Percentiles rank a stretch among this genome's conserved stretches.
These are phyloP conservation scores for Zygosaccharomyces siamensis DNA, from an alignment of 805 yeast species.

Conservation along the genomic window DNA sequence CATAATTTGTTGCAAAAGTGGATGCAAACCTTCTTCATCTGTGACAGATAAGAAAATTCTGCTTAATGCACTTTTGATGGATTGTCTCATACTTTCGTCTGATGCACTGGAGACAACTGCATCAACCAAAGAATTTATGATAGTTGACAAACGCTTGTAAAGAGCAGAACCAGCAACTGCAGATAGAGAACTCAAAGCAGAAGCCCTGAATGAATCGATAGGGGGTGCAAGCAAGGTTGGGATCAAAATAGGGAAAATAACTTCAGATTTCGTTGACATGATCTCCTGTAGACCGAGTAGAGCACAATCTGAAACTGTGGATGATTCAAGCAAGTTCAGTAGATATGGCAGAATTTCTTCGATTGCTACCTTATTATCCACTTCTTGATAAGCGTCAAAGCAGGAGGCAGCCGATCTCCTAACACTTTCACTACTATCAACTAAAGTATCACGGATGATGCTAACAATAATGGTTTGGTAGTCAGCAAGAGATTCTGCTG, in stretches of 20 bases:
- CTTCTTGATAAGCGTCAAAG: constrained; percentile 79
- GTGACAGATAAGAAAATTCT: constrained; percentile 67
- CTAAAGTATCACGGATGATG: constrained; percentile 72
- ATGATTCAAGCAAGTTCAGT: constrained; percentile 58
- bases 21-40: constrained; percentile 75
- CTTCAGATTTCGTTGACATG: constrained; percentile 84
- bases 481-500: constrained; percentile 52
- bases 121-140: constrained; percentile 68
- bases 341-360: constrained; percentile 86
- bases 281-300: constrained; percentile 85
- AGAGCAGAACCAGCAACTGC: constrained; percentile 85
- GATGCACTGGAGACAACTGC: constrained; percentile 42
- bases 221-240: constrained; percentile 83
- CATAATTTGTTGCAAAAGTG: constrained; percentile 75
- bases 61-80: constrained; percentile 55
- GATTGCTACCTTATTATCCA: constrained; percentile 77
- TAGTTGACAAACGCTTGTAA: constrained; percentile 63
- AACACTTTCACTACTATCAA: constrained; percentile 67
- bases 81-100: constrained; percentile 36
- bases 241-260: constrained; percentile 87
- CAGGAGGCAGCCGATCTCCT: constrained; percentile 90
- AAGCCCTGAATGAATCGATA: constrained; percentile 77
- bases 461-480: constrained; percentile 66
- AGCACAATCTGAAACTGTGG: constrained; percentile 64
- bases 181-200: constrained; percentile 79